phyloP scores from a whole-genome alignment of 192 early-diverging fungal species.

The Chytriomyces hyalinus region DNA sequence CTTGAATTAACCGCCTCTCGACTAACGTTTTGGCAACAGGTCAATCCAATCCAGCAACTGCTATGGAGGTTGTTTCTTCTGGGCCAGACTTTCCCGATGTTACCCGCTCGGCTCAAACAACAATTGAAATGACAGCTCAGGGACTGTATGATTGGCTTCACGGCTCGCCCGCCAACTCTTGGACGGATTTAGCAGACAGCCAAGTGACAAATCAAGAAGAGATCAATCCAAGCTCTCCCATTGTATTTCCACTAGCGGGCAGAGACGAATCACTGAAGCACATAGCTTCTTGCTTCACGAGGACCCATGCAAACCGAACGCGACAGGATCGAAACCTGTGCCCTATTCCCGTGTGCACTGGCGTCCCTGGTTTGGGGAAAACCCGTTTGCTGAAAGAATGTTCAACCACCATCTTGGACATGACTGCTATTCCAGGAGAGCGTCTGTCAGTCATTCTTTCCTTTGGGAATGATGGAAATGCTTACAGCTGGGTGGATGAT shows the following conservation, averaged over 20 bases:
- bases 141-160: neutral
- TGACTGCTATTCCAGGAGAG: constrained; percentile 19
- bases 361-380: constrained; percentile 34
- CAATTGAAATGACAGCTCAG: neutral
- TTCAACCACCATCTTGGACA: constrained; percentile 30
- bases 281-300: constrained; percentile 19
- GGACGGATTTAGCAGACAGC: neutral
- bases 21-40: no score
- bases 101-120: no score
- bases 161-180: neutral
- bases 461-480: constrained; percentile 25
- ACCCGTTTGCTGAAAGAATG: constrained; percentile 34
- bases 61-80: no score
- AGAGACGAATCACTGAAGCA: constrained; percentile 27
- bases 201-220: constrained; percentile 4
- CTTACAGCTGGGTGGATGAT: no score
- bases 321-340: constrained; percentile 11
- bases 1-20: no score
- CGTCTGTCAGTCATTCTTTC: constrained; percentile 24
- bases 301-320: constrained; percentile 11
- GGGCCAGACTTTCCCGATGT: no score
- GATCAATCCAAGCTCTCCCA: neutral
- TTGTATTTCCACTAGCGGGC: constrained; percentile 22
- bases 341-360: constrained; percentile 31
- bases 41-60: no score